phyloP scores from a whole-genome alignment of 164 flowering plant species.

The Litsea cubeba region DNA sequence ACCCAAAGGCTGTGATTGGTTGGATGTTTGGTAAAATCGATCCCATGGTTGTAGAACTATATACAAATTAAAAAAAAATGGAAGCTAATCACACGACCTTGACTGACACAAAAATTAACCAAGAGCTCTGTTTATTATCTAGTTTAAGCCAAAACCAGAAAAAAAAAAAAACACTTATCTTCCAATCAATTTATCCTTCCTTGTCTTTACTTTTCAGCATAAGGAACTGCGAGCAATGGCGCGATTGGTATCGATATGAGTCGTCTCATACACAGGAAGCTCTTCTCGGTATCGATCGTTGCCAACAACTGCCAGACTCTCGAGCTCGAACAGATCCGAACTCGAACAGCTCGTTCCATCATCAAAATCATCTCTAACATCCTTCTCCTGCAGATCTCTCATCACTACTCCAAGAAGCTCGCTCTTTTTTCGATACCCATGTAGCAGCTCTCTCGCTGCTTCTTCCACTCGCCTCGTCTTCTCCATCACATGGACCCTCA shows the following conservation, averaged over 20 bases:
- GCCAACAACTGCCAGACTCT: slow-evolving; percentile 58
- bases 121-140: not conserved
- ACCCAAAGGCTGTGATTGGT: too few species aligned
- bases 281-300: slow-evolving; percentile 62
- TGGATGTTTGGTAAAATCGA: too few species aligned
- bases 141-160: not conserved
- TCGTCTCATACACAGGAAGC: slow-evolving; percentile 88
- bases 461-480: slow-evolving; percentile 44
- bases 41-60: too few species aligned
- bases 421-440: slow-evolving; percentile 32
- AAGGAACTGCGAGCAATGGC: slow-evolving; percentile 60
- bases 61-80: too few species aligned
- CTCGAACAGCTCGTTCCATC: slow-evolving; percentile 75
- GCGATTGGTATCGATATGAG: slow-evolving; percentile 60
- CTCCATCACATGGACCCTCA: slow-evolving; percentile 29
- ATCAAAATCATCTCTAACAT: slow-evolving; percentile 54
- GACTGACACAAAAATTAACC: too few species aligned
- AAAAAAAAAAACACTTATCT: not conserved
- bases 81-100: too few species aligned
- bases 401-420: slow-evolving; percentile 14
- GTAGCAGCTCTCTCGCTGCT: slow-evolving; percentile 41
- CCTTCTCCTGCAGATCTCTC: slow-evolving; percentile 18
- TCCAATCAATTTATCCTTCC: not conserved
- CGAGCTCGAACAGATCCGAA: slow-evolving; percentile 91
- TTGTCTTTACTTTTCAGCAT: slow-evolving; percentile 25